A percentile compares a stretch with the other conserved stretches of the same genome.
Evolutionary conservation across 2,329 filamentous ascomycete species (phyloP).

Genomic region (Ceratocystis variospora): DNA sequence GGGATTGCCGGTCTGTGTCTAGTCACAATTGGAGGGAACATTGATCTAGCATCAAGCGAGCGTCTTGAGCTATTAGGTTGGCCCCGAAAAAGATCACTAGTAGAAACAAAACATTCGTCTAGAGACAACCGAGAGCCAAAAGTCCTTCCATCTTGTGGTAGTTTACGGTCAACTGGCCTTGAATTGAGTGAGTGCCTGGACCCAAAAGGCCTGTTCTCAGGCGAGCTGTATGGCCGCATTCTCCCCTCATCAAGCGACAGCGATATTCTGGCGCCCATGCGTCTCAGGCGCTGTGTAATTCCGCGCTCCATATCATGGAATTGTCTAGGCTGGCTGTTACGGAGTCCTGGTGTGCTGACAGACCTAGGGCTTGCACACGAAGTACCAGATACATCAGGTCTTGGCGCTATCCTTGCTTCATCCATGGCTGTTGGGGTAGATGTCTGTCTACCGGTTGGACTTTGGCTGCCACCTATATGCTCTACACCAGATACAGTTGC

Average conservation of each 20-base stretch:
- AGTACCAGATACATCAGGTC: background rate
- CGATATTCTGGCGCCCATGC: background rate
- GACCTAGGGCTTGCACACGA: conserved; percentile 7
- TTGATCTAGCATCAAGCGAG: background rate
- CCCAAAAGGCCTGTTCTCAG: too few relatives aligned
- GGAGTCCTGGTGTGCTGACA: background rate
- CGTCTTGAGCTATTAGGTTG: background rate
- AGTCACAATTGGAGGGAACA: background rate
- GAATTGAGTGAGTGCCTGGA: background rate
- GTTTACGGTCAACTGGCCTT: background rate
- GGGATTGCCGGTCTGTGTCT: background rate
- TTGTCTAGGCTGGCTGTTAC: background rate
- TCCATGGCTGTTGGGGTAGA: background rate
- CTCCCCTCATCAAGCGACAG: background rate
- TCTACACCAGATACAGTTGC: background rate
- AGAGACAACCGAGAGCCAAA: background rate
- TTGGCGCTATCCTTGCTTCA: background rate
- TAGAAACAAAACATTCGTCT: background rate
- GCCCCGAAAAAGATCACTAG: background rate
- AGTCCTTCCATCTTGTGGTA: background rate
- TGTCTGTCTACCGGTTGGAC: background rate
- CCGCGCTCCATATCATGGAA: background rate
- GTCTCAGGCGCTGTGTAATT: background rate
- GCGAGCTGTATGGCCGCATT: background rate
- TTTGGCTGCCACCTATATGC: background rate